Evolutionary conservation across 345 rosid genomes (phyloP).

Genomic region (Dipteronia sinensis): DNA sequence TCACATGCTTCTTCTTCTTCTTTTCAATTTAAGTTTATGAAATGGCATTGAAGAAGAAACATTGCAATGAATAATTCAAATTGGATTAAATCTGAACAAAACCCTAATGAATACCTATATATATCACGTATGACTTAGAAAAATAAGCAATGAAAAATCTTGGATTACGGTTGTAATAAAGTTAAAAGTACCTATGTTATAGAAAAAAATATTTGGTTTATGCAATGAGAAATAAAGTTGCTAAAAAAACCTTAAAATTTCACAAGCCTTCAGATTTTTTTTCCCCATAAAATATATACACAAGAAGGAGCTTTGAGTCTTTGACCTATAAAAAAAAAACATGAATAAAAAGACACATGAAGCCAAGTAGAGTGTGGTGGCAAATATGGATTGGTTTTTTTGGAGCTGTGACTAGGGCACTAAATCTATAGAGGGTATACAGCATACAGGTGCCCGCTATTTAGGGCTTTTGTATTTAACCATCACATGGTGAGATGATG

Average conservation of each 20-base stretch:
- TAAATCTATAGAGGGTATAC: slow-evolving; percentile 1
- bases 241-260: too few species aligned
- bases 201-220: background rate
- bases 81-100: background rate
- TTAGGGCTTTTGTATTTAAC: slow-evolving; percentile 22
- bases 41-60: background rate
- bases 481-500: background rate
- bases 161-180: background rate
- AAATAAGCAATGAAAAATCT: background rate
- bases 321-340: background rate
- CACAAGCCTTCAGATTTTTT: background rate
- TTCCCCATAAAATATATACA: background rate
- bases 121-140: background rate
- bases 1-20: background rate
- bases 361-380: background rate
- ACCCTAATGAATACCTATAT: background rate
- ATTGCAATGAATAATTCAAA: background rate
- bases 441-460: slow-evolving; percentile 27
- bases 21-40: background rate
- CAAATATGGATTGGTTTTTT: background rate
- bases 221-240: background rate
- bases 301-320: background rate
- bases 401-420: slow-evolving; percentile 5
- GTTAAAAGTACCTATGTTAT: background rate
- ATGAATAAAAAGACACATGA: slow-evolving; percentile 16